Percentiles rank a stretch among this genome's conserved stretches.
phyloP scores from a whole-genome alignment of 1,284 basidiomycete genomes.

The Moesziomyces parantarcticus region DNA sequence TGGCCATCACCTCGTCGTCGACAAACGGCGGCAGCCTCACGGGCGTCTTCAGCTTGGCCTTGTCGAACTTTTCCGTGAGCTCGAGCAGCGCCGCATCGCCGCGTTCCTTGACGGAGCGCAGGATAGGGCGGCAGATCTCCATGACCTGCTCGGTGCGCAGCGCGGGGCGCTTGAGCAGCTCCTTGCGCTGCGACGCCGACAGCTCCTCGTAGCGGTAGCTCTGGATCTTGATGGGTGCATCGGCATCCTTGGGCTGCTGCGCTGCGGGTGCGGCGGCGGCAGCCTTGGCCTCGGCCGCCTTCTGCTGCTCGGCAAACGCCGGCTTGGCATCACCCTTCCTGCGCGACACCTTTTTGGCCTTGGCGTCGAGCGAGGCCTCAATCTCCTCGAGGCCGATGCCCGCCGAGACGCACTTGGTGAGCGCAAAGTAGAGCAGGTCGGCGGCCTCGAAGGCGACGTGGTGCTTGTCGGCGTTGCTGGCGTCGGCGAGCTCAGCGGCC shows the following conservation, averaged over 20 bases:
- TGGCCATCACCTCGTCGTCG: conserved; percentile 71
- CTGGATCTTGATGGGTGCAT: conserved; percentile 70
- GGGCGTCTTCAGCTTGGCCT: conserved; percentile 74
- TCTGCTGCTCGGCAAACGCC: conserved; percentile 74
- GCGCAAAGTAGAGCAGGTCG: conserved; percentile 92
- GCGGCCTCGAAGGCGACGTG: conserved; percentile 93
- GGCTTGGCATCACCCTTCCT: conserved; percentile 93
- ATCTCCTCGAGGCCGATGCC: conserved; percentile 88
- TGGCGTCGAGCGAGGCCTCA: conserved; percentile 84
- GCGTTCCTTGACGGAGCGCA: conserved; percentile 82
- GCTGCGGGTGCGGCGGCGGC: conserved; percentile 20
- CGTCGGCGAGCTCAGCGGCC: conserved; percentile 92
- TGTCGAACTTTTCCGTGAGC: conserved; percentile 93
- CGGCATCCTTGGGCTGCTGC: conserved; percentile 58
- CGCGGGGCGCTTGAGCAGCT: conserved; percentile 87
- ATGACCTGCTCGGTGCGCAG: conserved; percentile 95
- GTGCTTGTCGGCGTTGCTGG: conserved; percentile 78
- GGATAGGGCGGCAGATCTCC: conserved; percentile 91
- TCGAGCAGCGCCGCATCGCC: conserved; percentile 90
- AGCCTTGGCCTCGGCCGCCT: conserved; percentile 60
- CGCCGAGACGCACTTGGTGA: conserved; percentile 85
- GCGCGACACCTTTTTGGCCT: conserved; percentile 87
- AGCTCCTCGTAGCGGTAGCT: conserved; percentile 65
- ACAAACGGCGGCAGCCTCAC: conserved; percentile 60
- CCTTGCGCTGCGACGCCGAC: conserved; percentile 73